Base-by-base conservation (phyloP, 179 eudicot species). In the Beta corolliflora region DNA sequence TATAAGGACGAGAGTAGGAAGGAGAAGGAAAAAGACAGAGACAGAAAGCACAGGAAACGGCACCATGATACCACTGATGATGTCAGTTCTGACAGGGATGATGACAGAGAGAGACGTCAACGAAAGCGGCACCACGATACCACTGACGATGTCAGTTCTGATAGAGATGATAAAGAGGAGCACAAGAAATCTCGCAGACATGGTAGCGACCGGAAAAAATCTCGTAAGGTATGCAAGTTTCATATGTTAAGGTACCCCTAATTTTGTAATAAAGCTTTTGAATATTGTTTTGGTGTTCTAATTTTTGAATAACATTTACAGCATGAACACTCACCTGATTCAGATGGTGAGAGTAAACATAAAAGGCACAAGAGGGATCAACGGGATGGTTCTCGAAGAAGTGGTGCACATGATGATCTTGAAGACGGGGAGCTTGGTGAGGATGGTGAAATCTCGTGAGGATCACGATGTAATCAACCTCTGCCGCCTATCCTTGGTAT, bases 371-470 rank as follows among this genome's bases (percentile, higher is more conserved):
- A 86, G 88, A 93, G 82, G 86, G 97, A 95, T 79, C 88, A 90
- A 74, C 85, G 89, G 11, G 95, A 93, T 70, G 83, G 85, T 76
- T 91, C 96, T 18, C 88, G 92, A 70, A 89, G 89, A 87, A 89
- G 74, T 83, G 90, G 88, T 60, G 83, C 86, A 67, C 72, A 87
- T 58, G 98, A 94, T 74, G 99, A 96, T 88, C 98, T 94, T 75
- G 99, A 96, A 92, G 99, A 96, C 78, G 99, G 98, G 8, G 99
- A 96, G 87, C 89, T 95, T 79, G 99, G 99, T 19, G 98, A 96
- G 85, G 99, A 96, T 78, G 97, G 99, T 48, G 97, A 92, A 84
- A 88, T 94, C 76, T 88, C 85, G 75, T 88, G n/a, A n/a, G n/a
- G n/a, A n/a, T 73, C 14, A 16, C 71, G 46, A 12, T 66, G 29